Evolutionary conservation across 805 yeast species (phyloP), one percentile per base, ranked within the genome.

Genomic region (Nakazawaea siamensis): DNA sequence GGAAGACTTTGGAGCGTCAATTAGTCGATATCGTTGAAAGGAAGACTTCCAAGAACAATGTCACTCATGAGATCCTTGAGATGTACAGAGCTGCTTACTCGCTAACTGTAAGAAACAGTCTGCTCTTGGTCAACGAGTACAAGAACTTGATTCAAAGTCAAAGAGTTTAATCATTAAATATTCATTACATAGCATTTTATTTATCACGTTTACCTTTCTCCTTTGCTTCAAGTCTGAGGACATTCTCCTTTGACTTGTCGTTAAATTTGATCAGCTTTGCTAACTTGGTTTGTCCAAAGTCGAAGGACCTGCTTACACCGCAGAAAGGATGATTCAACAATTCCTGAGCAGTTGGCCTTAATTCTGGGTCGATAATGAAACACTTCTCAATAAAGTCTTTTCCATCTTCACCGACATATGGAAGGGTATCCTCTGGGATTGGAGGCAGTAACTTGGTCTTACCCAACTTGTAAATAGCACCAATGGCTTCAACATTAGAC

Each of bases 401-500:
- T 0, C 94, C 96, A 5, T 60, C 70, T 4, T 51, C 52, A 1
- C 87, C 73, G 33, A 90, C 77, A 42, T 63, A 57, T 5, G 76
- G 76, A 32, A 66, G 52, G 0, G 90, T 80, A 39, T 87, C 95
- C n/a, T 82, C 88, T 0, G 96, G 94, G 33, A 94, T 87, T 0
- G 98, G 98, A 3, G 99, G 98, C 0, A 96, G 94, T 33, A 79
- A 69, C 50, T 85, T 81, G 19, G 87, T 74, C 41, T 81, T 81
- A 4, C 97, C 97, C 29, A 72, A 57, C 58, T 87, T 84, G 56
- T 84, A 81, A 70, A 92, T 84, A 3, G 97, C 98, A 30, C 95
- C 92, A 16, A 88, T 84, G 12, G 90, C 94, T 30, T 90, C 97
- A 45, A 83, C 79, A 42, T 92, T 86, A 1, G 94, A 84, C 99